Percentiles rank a stretch among this genome's conserved stretches.
These are phyloP conservation scores for Ceratocystis huliohia DNA, from an alignment of 2,329 filamentous ascomycete genomes.

Conservation along the genomic window DNA sequence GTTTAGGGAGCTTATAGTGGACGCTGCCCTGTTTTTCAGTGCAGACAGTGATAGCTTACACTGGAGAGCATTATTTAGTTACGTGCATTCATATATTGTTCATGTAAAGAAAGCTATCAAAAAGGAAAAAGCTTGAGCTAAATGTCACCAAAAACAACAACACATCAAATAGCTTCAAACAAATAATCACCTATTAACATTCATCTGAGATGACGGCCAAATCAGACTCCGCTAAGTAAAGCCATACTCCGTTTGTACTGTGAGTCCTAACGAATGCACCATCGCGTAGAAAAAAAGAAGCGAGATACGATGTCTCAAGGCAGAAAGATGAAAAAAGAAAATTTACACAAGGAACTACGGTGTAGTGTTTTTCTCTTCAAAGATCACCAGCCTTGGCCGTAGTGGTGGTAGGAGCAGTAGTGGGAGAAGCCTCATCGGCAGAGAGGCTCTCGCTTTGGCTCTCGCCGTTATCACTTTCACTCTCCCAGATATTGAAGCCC, in stretches of 20 bases:
- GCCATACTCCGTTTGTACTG: conserved; percentile 8
- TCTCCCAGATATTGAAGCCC: conserved; percentile 59
- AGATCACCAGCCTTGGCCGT: neutral
- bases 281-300: neutral
- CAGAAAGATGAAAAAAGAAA: neutral
- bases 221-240: neutral
- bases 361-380: neutral
- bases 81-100: neutral
- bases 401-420: neutral
- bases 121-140: neutral
- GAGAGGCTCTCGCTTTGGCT: conserved; percentile 34
- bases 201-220: neutral
- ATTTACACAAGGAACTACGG: conserved; percentile 15
- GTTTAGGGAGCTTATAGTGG: no score
- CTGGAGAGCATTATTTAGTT: no score
- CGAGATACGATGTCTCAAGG: neutral
- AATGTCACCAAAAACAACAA: neutral
- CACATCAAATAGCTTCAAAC: neutral
- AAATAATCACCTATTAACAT: neutral
- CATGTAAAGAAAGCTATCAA: neutral
- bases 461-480: conserved; percentile 50
- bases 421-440: neutral
- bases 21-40: no score
- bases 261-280: conserved; percentile 13
- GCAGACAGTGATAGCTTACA: no score